Base-by-base conservation (phyloP, 139 green algal species). In the Coelastrella sp. region DNA sequence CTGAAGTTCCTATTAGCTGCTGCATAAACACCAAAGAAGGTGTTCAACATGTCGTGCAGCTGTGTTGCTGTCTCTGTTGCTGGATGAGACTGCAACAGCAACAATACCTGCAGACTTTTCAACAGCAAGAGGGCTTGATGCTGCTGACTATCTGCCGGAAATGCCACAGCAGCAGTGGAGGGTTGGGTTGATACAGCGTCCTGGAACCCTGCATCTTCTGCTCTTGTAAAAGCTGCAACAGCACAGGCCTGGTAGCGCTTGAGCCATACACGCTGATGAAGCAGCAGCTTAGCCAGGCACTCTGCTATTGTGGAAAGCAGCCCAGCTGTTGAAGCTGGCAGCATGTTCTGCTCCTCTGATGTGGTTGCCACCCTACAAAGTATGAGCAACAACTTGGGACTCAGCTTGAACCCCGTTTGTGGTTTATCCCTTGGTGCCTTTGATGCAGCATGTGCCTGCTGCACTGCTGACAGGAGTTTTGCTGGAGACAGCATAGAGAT, bases 31-130 rank as follows among this genome's bases (percentile, higher is more conserved):
- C 75, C 80, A 45, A 78, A 86, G 66, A 86, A 86, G 8, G 79
- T 45, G 5, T 23, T 30, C 66, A 86, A 35, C 45, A 64, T 57
- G 45, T 86, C 64, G 5, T 37, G 66, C 32, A 86, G 34, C 34
- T 66, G 37, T 32, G 32, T 6, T 3, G 48, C 80, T 3, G 32
- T 35, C 32, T 68, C 34, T 19, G 66, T 71, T 6, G 66, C 80
- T 34, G 80, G 80, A 51, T 86, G 80, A 45, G 71, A 68, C 48
- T 78, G 66, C 80, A 86, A 48, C 80, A 69, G 66, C 34, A 86
- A 45, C 41, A 79, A 66, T 32, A 79, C 34, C 21, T 45, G 9
- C 43, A 86, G 32, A 6, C 64, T 45, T 5, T 64, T 37, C 13
- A 48, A 35, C 62, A 84, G 41, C 41, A 75, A 41, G 38, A 35